Evolutionary conservation across 768 basidiomycete genomes (phyloP), one percentile per base, ranked within the genome.

Genomic region (Sutorius australiensis): DNA sequence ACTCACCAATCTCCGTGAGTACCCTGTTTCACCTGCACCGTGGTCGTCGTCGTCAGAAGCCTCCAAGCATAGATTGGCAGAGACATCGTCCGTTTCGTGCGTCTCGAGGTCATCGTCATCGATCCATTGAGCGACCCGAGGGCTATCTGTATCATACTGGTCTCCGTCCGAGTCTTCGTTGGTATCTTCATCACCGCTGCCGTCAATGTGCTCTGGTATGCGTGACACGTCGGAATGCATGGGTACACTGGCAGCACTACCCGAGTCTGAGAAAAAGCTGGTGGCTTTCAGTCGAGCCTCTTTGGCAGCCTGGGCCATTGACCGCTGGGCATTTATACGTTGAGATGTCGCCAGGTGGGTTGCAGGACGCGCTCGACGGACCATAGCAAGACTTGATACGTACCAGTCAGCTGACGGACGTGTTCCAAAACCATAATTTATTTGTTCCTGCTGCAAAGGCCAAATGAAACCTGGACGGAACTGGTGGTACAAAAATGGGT

Each of bases 111-210:
- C 69, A 6, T 71, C 73, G 48, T 82, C 81, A 40, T 79, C 82
- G 5, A 78, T 71, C 82, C 83, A 87, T 59, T 81, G 82, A 13
- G 76, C 78, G 27, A 84, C 72, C n/a, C 84, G 74, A 8, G 83
- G 81, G 2, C 72, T 73, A 62, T 86, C 83, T 1, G 30, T 2
- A 46, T 59, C 44, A 13, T 43, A 31, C 30, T 48, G 27, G 3
- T 46, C 44, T 16, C n/a, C 6, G 7, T 36, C 55, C 41, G 44
- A 47, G 32, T 43, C 48, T 5, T 69, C 65, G 51, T 77, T 75
- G 5, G 52, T 51, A n/a, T 60, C 63, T 5, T 55, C 31, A 14
- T 24, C 65, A 24, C 57, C 62, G 34, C 57, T 65, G 27, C 69
- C 70, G n/a, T 71, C 73, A 19, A 41, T 46, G 10, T 27, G 46